These are phyloP conservation scores for Cajanus cajan DNA, from an alignment of 306 rosid genomes.

Conservation along the genomic window DNA sequence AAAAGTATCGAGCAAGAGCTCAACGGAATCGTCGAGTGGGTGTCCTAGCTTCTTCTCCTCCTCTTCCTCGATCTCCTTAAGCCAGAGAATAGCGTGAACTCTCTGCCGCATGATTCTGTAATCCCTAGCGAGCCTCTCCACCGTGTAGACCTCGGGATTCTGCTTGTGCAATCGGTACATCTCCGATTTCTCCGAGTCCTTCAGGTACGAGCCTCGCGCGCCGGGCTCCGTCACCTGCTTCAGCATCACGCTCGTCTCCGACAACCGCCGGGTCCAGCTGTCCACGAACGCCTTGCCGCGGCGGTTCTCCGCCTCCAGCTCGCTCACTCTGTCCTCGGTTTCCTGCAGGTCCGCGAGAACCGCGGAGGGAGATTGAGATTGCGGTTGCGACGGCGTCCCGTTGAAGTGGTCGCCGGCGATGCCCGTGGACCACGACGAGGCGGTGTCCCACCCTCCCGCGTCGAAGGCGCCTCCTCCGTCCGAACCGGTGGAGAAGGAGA, in stretches of 20 bases:
- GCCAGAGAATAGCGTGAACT: slow-evolving; percentile 94
- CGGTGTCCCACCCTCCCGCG: slow-evolving; percentile 46
- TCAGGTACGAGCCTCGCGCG: slow-evolving; percentile 81
- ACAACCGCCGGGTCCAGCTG: slow-evolving; percentile 59
- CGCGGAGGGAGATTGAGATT: neutral
- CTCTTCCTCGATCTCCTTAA: slow-evolving; percentile 83
- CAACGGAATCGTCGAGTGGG: slow-evolving; percentile 86
- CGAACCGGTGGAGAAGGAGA: slow-evolving; percentile 40
- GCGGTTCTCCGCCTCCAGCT: slow-evolving; percentile 54
- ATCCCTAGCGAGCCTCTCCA: slow-evolving; percentile 84
- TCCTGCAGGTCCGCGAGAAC: slow-evolving; percentile 42
- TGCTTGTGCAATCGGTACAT: slow-evolving; percentile 78
- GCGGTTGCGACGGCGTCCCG: slow-evolving; percentile 35
- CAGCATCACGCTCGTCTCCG: slow-evolving; percentile 49
- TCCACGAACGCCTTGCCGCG: slow-evolving; percentile 49
- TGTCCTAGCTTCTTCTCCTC: slow-evolving; percentile 80
- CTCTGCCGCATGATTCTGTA: slow-evolving; percentile 95
- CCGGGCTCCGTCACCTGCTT: slow-evolving; percentile 90
- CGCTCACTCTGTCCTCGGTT: slow-evolving; percentile 53
- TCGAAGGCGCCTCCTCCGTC: slow-evolving; percentile 16
- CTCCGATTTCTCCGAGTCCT: slow-evolving; percentile 85
- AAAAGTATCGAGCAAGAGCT: slow-evolving; percentile 72
- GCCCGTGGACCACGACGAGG: slow-evolving; percentile 78
- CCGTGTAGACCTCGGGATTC: slow-evolving; percentile 68
- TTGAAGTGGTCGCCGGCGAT: slow-evolving; percentile 75